These are phyloP conservation scores for Bipolaris cookei DNA, from an alignment of 2,329 filamentous ascomycete species.

Conservation along the genomic window DNA sequence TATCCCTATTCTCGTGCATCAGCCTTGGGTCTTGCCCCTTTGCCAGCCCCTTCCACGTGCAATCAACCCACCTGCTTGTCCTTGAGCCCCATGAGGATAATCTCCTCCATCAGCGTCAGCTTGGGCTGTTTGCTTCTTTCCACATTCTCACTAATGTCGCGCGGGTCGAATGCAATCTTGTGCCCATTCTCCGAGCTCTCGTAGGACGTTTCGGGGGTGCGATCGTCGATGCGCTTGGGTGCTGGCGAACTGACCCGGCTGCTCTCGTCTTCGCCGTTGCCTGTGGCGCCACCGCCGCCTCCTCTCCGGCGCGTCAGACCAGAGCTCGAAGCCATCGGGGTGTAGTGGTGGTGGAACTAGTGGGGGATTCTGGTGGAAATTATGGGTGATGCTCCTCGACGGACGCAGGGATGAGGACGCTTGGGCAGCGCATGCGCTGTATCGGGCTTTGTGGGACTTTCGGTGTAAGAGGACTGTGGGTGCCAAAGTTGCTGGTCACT, in stretches of 20 bases:
- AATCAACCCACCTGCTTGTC: constrained; percentile 84
- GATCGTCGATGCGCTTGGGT: constrained; percentile 66
- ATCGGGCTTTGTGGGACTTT: constrained; percentile 19
- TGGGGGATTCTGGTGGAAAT: constrained; percentile 38
- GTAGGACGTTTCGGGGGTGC: constrained; percentile 79
- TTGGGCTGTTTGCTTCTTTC: constrained; percentile 98
- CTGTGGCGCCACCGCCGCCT: constrained; percentile 64
- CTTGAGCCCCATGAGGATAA: constrained; percentile 91
- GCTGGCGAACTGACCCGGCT: constrained; percentile 71
- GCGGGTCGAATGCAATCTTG: constrained; percentile 96
- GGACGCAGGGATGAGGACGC: constrained; percentile 44
- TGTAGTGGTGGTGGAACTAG: constrained; percentile 39
- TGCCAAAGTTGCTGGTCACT: constrained; percentile 15
- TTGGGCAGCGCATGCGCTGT: constrained; percentile 45
- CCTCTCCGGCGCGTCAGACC: constrained; percentile 74
- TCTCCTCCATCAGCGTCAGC: constrained; percentile 98
- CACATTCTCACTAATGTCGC: constrained; percentile 95
- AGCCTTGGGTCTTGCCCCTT: constrained; percentile 19
- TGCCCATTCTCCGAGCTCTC: constrained; percentile 92
- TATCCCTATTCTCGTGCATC: constrained; percentile 71
- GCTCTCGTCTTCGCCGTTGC: constrained; percentile 66
- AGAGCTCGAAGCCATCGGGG: constrained; percentile 69
- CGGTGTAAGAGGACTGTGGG: constrained; percentile 18
- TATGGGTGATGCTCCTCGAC: constrained; percentile 41
- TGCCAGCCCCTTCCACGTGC: constrained; percentile 14